These are phyloP conservation scores for Iris macrosiphon DNA, from an alignment of 106 monocot species.

Conservation along the genomic window DNA sequence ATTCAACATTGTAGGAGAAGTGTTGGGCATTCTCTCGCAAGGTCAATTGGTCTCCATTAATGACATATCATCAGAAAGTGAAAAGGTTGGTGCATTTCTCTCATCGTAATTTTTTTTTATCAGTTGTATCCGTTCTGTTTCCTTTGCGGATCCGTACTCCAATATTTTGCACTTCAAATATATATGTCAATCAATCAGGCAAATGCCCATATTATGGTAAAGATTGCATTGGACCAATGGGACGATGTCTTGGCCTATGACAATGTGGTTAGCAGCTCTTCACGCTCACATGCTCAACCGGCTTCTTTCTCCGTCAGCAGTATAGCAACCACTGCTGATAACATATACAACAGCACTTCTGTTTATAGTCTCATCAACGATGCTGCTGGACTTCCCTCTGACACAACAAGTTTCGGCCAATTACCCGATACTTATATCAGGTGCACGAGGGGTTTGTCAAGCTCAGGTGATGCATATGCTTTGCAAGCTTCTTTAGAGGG, in stretches of 20 bases:
- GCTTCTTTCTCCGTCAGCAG: constrained; percentile 1
- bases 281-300: constrained; percentile 13
- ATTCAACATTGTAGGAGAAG: constrained; percentile 68
- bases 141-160: not conserved
- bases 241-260: constrained; percentile 27
- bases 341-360: constrained; percentile 9
- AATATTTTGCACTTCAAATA: not conserved
- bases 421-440: not conserved
- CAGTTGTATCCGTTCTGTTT: not conserved
- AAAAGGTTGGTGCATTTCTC: constrained; percentile 33
- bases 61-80: constrained; percentile 49
- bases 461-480: not conserved
- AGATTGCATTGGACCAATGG: constrained; percentile 44
- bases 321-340: constrained; percentile 4
- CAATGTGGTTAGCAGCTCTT: not conserved
- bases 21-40: constrained; percentile 45
- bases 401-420: not conserved
- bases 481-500: constrained; percentile 3
- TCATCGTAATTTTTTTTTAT: not conserved
- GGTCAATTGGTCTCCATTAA: constrained; percentile 33
- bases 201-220: constrained; percentile 40
- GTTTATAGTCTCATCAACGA: not conserved
- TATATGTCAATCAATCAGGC: constrained; percentile 31
- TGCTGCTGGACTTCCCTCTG: not conserved
- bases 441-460: not conserved